Conservation (phyloP, 2,329 filamentous ascomycete genomes). For the Cladosporium sp. region DNA sequence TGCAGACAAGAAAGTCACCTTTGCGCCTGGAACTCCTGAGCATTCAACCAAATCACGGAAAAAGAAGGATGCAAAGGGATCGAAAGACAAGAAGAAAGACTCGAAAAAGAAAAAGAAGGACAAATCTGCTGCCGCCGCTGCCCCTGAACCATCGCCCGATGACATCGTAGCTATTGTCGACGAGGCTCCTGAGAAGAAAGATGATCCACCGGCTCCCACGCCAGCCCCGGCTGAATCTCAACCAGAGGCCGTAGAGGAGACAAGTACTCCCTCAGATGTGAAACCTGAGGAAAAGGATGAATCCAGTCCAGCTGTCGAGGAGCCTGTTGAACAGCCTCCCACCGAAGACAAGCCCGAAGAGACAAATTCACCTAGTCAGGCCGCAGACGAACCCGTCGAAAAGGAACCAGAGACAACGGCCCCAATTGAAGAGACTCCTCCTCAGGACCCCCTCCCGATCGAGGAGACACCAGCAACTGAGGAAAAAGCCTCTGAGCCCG, state of each 20-base stretch:
- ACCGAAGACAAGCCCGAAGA: too few relatives aligned
- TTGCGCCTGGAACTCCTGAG: slow-evolving; percentile 26
- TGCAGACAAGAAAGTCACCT: slow-evolving; percentile 26
- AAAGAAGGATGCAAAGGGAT: slow-evolving; percentile 21
- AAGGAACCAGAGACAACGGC: too few relatives aligned
- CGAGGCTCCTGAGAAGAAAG: slow-evolving; percentile 8
- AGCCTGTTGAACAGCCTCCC: background rate
- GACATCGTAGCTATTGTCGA: slow-evolving; percentile 25
- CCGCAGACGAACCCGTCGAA: too few relatives aligned
- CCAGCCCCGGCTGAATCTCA: background rate
- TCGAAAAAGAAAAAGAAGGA: slow-evolving; percentile 25
- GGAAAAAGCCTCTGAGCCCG: too few relatives aligned
- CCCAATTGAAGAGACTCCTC: too few relatives aligned
- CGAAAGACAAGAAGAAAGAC: too few relatives aligned
- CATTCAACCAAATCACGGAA: slow-evolving; percentile 22
- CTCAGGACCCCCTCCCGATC: too few relatives aligned
- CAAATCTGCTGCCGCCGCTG: slow-evolving; percentile 8
- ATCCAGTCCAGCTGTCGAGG: background rate
- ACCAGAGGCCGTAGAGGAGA: background rate
- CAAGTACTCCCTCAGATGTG: background rate
- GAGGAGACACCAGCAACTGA: too few relatives aligned
- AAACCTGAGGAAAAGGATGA: background rate
- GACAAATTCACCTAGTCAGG: background rate
- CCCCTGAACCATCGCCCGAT: slow-evolving; percentile 17
- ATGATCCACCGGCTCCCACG: background rate